Conservation (phyloP, 345 rosid genomes). For the Crucihimalaya himalaica region DNA sequence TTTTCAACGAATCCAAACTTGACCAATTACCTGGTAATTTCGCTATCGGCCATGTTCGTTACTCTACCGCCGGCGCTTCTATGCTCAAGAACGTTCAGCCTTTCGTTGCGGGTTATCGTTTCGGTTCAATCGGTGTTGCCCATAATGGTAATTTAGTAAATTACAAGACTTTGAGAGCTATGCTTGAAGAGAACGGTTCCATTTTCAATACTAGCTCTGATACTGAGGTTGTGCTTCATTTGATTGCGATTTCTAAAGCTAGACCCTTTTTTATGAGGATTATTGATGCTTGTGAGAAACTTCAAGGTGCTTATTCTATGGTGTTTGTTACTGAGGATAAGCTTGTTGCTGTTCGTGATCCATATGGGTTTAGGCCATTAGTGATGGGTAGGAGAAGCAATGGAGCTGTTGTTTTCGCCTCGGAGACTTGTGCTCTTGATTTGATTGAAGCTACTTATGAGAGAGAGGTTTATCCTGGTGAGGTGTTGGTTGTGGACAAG, state of each 20-base stretch:
- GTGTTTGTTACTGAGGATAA: constrained; percentile 91
- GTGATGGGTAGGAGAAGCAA: constrained; percentile 97
- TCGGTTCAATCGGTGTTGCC: constrained; percentile 91
- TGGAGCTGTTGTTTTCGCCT: constrained; percentile 90
- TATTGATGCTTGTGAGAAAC: constrained; percentile 88
- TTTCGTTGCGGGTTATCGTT: constrained; percentile 90
- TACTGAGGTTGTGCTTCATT: constrained; percentile 96
- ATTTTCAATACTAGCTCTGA: constrained; percentile 93
- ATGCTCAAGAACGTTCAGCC: constrained; percentile 99
- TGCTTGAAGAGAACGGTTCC: constrained; percentile 83
- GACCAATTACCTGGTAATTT: constrained; percentile 81
- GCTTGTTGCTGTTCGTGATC: constrained; percentile 93
- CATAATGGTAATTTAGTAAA: constrained; percentile 95
- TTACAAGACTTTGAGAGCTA: constrained; percentile 61
- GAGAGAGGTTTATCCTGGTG: constrained; percentile 93
- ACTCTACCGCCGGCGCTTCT: constrained; percentile 92
- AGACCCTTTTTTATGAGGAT: constrained; percentile 88
- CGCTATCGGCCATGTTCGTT: constrained; percentile 92
- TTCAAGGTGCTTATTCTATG: constrained; percentile 93
- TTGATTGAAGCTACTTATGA: constrained; percentile 93
- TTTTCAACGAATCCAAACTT: constrained; percentile 82
- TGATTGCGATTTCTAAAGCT: constrained; percentile 88
- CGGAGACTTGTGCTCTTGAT: constrained; percentile 97
- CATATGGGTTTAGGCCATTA: constrained; percentile 83
- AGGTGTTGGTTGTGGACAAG: constrained; percentile 81